Conservation (phyloP, 2,329 filamentous ascomycete genomes). For the Tolypocladium ophioglossoides region DNA sequence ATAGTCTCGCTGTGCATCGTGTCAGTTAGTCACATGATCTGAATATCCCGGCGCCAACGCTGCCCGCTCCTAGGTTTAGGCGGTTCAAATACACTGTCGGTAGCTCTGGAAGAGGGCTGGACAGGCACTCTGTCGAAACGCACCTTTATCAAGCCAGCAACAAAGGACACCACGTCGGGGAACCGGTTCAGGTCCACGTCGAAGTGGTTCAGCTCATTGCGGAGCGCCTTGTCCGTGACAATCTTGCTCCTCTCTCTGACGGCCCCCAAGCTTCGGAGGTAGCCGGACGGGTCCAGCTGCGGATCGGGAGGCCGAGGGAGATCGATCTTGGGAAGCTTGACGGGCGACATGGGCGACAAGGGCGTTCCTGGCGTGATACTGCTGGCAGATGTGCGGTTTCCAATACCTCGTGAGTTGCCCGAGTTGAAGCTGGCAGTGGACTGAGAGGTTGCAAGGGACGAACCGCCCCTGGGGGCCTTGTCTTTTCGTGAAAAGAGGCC, state of each 20-base stretch:
- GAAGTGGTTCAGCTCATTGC: slow-evolving; percentile 74
- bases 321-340: slow-evolving; percentile 60
- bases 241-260: slow-evolving; percentile 71
- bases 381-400: slow-evolving; percentile 40
- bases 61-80: neutral
- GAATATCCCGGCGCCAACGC: neutral
- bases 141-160: slow-evolving; percentile 93
- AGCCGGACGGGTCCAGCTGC: slow-evolving; percentile 75
- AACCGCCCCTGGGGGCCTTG: slow-evolving; percentile 33
- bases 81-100: neutral
- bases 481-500: slow-evolving; percentile 46
- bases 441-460: slow-evolving; percentile 31
- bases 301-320: slow-evolving; percentile 82
- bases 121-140: slow-evolving; percentile 9
- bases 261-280: slow-evolving; percentile 80
- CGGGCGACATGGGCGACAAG: slow-evolving; percentile 39
- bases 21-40: neutral
- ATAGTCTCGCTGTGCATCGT: slow-evolving; percentile 35
- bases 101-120: neutral
- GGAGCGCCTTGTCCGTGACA: slow-evolving; percentile 65
- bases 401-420: slow-evolving; percentile 32
- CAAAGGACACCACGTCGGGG: slow-evolving; percentile 70
- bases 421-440: slow-evolving; percentile 43
- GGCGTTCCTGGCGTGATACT: slow-evolving; percentile 37
- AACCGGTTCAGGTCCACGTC: slow-evolving; percentile 83